Evolutionary conservation across 2,329 filamentous ascomycete species (phyloP).

Genomic region (Tolypocladium guangdongense): DNA sequence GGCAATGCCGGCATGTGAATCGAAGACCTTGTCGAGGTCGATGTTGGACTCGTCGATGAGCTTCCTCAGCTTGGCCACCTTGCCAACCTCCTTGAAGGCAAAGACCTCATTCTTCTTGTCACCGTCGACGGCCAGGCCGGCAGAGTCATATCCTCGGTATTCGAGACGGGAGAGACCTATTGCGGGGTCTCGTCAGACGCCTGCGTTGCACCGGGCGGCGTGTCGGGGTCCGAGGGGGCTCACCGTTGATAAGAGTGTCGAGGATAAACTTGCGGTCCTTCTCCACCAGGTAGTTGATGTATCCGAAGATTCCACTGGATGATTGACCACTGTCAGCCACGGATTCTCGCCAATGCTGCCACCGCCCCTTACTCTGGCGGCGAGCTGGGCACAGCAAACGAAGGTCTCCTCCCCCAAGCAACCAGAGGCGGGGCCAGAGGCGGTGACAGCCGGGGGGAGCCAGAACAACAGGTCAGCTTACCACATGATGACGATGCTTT

Average conservation of each 20-base stretch:
- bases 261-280: conserved; percentile 96
- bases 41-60: conserved; percentile 76
- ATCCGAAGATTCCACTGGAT: conserved; percentile 83
- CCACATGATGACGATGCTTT: conserved; percentile 12
- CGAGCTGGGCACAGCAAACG: not conserved
- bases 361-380: not conserved
- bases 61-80: conserved; percentile 92
- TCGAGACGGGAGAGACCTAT: conserved; percentile 87
- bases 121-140: conserved; percentile 88
- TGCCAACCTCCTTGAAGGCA: conserved; percentile 98
- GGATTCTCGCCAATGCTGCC: conserved; percentile 8
- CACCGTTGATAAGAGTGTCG: conserved; percentile 91
- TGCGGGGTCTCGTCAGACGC: conserved; percentile 9
- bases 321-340: conserved; percentile 14
- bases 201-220: conserved; percentile 9
- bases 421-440: conserved; percentile 5
- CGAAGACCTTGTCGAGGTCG: conserved; percentile 86
- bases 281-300: conserved; percentile 98
- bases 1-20: conserved; percentile 96
- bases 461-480: conserved; percentile 5
- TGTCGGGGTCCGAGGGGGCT: conserved; percentile 22
- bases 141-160: conserved; percentile 97
- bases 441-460: conserved; percentile 5
- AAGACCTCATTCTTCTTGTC: conserved; percentile 98
- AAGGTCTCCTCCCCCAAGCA: not conserved